A percentile compares a stretch with the other conserved stretches of the same genome.
These are phyloP conservation scores for Boletus patriciae DNA, from an alignment of 768 basidiomycete genomes.

Conservation along the genomic window DNA sequence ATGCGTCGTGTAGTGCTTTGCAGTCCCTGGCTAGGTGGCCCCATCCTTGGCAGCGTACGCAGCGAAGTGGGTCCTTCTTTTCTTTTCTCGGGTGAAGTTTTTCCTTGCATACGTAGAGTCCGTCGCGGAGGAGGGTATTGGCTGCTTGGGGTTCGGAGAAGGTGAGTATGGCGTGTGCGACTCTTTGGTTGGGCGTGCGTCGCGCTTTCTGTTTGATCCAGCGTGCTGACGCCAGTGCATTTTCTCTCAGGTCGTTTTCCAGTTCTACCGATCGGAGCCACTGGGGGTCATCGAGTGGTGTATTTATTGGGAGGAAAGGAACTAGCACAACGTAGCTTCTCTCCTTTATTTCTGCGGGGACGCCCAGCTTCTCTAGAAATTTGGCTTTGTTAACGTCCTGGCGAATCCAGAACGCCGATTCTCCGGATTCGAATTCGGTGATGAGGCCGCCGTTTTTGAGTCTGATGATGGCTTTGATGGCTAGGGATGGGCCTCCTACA, in stretches of 20 bases:
- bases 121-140: not conserved
- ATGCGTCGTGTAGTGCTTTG: not conserved
- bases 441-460: not conserved
- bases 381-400: not conserved
- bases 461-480: not conserved
- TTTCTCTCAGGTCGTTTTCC: no score
- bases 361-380: not conserved
- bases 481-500: fast-evolving
- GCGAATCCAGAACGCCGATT: fast-evolving
- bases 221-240: no score
- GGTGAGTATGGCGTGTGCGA: not conserved
- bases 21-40: not conserved
- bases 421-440: not conserved
- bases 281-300: fast-evolving
- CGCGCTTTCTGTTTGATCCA: no score
- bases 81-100: constrained; percentile 4
- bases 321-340: not conserved
- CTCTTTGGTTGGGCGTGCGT: not conserved
- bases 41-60: not conserved
- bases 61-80: not conserved
- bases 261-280: not conserved
- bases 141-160: not conserved
- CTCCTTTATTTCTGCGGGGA: not conserved
- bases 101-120: not conserved
- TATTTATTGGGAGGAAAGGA: not conserved